phyloP scores from a whole-genome alignment of 306 rosid species.

The Sophora flavescens region DNA sequence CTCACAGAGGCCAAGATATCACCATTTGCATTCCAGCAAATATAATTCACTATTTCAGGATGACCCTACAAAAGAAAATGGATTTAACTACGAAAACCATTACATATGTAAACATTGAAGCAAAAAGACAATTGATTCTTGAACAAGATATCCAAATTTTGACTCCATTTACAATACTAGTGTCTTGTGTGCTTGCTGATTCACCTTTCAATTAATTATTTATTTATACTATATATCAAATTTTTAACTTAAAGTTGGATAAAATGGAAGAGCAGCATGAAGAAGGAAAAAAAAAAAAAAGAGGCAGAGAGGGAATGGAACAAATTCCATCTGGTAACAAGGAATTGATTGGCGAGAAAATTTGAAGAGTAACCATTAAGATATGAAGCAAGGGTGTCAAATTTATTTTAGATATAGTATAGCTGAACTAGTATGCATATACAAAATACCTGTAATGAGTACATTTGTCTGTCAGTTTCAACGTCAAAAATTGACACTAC shows the following conservation, averaged over 20 bases:
- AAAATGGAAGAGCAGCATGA: too few species aligned
- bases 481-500: constrained; percentile 60
- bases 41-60: constrained; percentile 55
- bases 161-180: too few species aligned
- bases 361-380: neutral
- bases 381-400: neutral
- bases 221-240: too few species aligned
- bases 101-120: constrained; percentile 13
- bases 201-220: too few species aligned
- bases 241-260: too few species aligned
- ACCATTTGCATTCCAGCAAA: constrained; percentile 63
- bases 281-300: too few species aligned
- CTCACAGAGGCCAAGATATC: constrained; percentile 60
- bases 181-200: too few species aligned
- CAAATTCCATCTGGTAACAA: constrained; percentile 22
- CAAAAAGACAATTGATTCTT: neutral
- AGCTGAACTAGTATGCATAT: constrained; percentile 12
- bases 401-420: neutral
- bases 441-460: constrained; percentile 52
- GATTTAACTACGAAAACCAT: constrained; percentile 19
- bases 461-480: constrained; percentile 55
- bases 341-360: neutral
- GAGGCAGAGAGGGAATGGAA: neutral
- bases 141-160: too few species aligned
- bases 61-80: constrained; percentile 47